phyloP scores from a whole-genome alignment of 768 basidiomycete genomes.

The Amanita phalloides region DNA sequence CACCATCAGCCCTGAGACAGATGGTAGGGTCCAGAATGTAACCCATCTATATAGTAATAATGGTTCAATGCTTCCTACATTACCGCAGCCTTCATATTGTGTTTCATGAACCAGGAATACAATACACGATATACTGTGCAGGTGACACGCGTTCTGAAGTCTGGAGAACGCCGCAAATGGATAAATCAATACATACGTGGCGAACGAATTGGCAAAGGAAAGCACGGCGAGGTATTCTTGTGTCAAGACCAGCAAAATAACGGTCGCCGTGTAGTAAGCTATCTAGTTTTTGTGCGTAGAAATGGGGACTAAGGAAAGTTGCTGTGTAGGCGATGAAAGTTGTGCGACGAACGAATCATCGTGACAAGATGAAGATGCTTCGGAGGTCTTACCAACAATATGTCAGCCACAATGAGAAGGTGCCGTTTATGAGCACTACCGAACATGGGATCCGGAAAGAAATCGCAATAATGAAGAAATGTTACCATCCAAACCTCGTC shows the following conservation, averaged over 20 bases:
- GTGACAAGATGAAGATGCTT: conserved; percentile 50
- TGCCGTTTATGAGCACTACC: conserved; percentile 38
- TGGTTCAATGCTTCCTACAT: not conserved
- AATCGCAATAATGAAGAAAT: conserved; percentile 88
- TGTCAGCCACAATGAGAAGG: conserved; percentile 7
- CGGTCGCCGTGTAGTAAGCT: conserved; percentile 31
- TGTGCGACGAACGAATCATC: conserved; percentile 53
- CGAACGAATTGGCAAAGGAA: conserved; percentile 26
- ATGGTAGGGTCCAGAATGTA: not conserved
- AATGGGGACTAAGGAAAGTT: not conserved
- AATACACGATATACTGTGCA: not conserved
- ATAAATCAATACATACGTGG: conserved; percentile 63
- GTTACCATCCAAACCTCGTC: conserved; percentile 70
- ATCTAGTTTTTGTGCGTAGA: conserved; percentile 12
- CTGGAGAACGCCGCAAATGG: conserved; percentile 18
- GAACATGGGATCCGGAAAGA: conserved; percentile 76
- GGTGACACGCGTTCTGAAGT: not conserved
- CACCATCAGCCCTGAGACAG: not conserved
- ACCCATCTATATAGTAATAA: not conserved
- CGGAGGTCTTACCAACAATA: conserved; percentile 28
- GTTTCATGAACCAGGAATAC: not conserved
- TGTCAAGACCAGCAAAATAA: conserved; percentile 30
- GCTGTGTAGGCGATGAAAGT: conserved; percentile 55
- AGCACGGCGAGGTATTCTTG: conserved; percentile 61
- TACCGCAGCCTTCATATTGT: not conserved